Evolutionary conservation across 768 basidiomycete species (phyloP), one percentile per base, ranked within the genome.

Genomic region (Panellus pusillus): DNA sequence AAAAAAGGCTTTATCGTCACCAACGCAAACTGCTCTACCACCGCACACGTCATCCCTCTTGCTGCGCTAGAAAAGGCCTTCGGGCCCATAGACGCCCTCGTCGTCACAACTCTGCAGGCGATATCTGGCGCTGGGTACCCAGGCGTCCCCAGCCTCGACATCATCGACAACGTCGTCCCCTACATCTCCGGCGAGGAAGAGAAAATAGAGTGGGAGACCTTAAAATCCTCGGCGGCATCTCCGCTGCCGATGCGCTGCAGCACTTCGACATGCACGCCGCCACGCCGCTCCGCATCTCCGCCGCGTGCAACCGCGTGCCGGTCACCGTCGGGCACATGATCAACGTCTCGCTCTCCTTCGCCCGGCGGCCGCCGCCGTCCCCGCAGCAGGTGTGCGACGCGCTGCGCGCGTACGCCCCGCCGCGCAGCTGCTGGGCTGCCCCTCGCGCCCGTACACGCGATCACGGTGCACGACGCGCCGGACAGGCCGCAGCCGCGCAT

Each of bases 201-300:
- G 67, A 99, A 98, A 69, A 93, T 98, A 60, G 96, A 99, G 69
- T 99, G 97, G 97, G 97, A 99, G 74, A 88, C 92, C 81, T 90
- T 63, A 99, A 98, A 76, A 99, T 99, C 64, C 84, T 99, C 18
- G 96, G 97, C 19, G 93, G 87, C 3, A 63, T 98, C 52, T 63
- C 75, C 3, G 74, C 80, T 20, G 76, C 77, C 44, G 83, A 86
- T 18, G 29, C 81, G 79, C 2, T 59, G 68, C 6, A 81, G 79
- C 52, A 64, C 11, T 98, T 97, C 69, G 95, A 97, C 66, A 86
- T 92, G 82, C 93, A 93, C 72, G 72, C 83, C 0, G 66, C 66
- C n/a, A 76, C 84, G 37, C 92, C 93, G 0, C 75, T 99, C n/a
- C 85, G 86, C 51, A 83, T 99, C 38, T 93, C 91, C 6, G 97